Evolutionary conservation across 176 grass and related monocot genomes (phyloP).

Genomic region (Poa annua): DNA sequence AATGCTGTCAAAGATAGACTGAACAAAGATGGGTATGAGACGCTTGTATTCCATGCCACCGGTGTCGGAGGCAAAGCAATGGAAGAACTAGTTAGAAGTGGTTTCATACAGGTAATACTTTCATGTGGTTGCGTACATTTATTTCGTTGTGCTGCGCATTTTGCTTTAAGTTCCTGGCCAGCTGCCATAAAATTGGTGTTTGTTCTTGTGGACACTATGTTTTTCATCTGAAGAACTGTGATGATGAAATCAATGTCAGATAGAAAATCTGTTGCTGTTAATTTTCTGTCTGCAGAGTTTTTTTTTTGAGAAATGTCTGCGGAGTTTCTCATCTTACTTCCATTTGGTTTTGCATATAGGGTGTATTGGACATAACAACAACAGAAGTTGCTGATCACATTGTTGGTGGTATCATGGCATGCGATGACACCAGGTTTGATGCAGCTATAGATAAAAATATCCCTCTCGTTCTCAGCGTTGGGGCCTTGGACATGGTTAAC

Average conservation of each 20-base stretch:
- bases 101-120: slow-evolving; percentile 85
- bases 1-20: slow-evolving; percentile 76
- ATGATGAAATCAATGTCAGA: slow-evolving; percentile 4
- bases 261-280: neutral
- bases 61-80: slow-evolving; percentile 95
- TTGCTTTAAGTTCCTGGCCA: slow-evolving; percentile 22
- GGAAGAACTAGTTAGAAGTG: slow-evolving; percentile 82
- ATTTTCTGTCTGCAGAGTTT: neutral
- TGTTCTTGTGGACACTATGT: neutral
- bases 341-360: slow-evolving; percentile 56
- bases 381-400: slow-evolving; percentile 95
- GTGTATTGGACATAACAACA: slow-evolving; percentile 90
- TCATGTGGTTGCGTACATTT: slow-evolving; percentile 7
- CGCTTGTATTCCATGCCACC: slow-evolving; percentile 93
- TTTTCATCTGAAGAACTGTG: slow-evolving; percentile 31
- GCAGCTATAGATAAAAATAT: slow-evolving; percentile 74
- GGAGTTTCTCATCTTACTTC: slow-evolving; percentile 37
- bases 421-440: slow-evolving; percentile 80
- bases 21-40: slow-evolving; percentile 83
- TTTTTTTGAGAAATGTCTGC: too few relatives aligned
- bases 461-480: slow-evolving; percentile 89
- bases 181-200: neutral
- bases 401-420: slow-evolving; percentile 92
- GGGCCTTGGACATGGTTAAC: slow-evolving; percentile 97
- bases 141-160: neutral